These are phyloP conservation scores for Ogataea angusta DNA, from an alignment of 805 yeast species.

Conservation along the genomic window DNA sequence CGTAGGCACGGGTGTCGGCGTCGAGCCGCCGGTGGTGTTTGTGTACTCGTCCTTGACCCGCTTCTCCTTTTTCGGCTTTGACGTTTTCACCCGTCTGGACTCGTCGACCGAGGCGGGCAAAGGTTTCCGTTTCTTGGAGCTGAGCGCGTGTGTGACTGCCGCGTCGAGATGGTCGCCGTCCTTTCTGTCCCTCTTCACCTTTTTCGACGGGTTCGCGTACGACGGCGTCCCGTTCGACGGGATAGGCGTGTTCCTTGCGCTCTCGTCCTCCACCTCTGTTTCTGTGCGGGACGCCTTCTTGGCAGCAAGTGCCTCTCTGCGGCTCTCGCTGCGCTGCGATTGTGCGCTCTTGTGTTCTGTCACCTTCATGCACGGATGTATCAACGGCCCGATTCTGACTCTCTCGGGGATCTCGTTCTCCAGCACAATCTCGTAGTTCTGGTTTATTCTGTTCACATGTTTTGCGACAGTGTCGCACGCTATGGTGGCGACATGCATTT, in stretches of 20 bases:
- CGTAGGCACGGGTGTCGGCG: conserved; percentile 8
- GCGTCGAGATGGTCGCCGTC: conserved; percentile 8
- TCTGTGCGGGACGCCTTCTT: conserved; percentile 51
- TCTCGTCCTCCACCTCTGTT: conserved; percentile 24
- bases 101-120: conserved; percentile 2
- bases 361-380: conserved; percentile 87
- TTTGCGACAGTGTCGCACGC: conserved; percentile 76
- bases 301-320: conserved; percentile 93
- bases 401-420: conserved; percentile 79
- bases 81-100: conserved; percentile 15
- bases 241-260: conserved; percentile 19
- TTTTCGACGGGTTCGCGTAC: conserved; percentile 8
- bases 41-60: conserved; percentile 12
- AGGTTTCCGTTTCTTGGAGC: conserved; percentile 8
- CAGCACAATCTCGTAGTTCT: conserved; percentile 71
- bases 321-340: conserved; percentile 73
- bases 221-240: conserved; percentile 14
- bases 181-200: conserved; percentile 17
- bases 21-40: conserved; percentile 5
- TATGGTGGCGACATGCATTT: conserved; percentile 93
- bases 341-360: conserved; percentile 62
- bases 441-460: conserved; percentile 70
- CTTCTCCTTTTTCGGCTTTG: conserved; percentile 21
- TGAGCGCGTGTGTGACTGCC: background rate
- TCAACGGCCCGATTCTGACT: conserved; percentile 71